Base-by-base conservation (phyloP, 1,139 yeast genomes). In the Yamadazyma atmosphaerica region DNA sequence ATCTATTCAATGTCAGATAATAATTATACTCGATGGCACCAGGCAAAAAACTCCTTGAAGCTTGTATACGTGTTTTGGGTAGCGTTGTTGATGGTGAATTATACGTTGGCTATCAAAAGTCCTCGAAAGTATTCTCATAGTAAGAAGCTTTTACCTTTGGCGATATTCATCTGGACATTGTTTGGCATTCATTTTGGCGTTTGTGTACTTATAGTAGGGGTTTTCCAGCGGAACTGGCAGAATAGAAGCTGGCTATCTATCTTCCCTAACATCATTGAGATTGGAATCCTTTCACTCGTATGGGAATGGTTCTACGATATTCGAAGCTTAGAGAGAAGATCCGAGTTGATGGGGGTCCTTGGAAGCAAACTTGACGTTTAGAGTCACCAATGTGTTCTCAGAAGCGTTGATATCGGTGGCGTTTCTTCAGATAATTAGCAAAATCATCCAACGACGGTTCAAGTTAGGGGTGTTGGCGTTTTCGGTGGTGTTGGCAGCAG, bases 291-390 rank as follows among this genome's bases (percentile, higher is more conserved):
- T 12, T 64, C 76, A 2, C 60, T 66, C 1, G 56, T 72, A 1
- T 76, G 81, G 81, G 81, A 76, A 54, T 76, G 81, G 81, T 50
- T 74, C 6, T 67, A 59, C 44, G 67, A 69, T 37, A 72, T 74
- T 18, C 55, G 67, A 39, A 55, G 64, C 16, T 50, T 74, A 33
- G 79, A 74, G 42, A 61, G 66, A 43, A 54, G 66, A 26, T 54
- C 56, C 28, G 81, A 76, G 43, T 56, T 72, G 33, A 62, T 62
- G 54, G 76, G 77, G 1, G 72, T 76, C 11, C 55, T 76, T 33
- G 81, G 81, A 2, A 63, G 81, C 51, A 52, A 72, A 40, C 63
- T 72, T 32, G 64, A 70, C 42, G 43, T 60, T 14, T 44, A 54
- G 68, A 21, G 49, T 63, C 2, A 53, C 65, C 12, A 50, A 58